phyloP scores from a whole-genome alignment of 768 basidiomycete species.

The Russula dissimulans region DNA sequence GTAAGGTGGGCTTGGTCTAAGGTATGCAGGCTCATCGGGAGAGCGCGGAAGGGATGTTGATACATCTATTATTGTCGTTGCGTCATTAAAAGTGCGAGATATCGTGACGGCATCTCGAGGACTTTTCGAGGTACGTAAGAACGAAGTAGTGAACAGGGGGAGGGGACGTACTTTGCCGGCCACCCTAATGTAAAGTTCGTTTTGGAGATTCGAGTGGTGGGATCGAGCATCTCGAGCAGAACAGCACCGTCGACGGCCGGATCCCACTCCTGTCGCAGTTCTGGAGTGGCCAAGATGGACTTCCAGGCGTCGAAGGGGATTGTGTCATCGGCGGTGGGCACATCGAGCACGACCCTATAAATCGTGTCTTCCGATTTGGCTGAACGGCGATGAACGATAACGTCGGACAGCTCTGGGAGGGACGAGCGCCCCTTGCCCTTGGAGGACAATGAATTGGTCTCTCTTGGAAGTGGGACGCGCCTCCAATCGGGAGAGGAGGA shows the following conservation, averaged over 20 bases:
- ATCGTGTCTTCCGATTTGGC: conserved; percentile 66
- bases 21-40: conserved; percentile 80
- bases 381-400: conserved; percentile 66
- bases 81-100: conserved; percentile 73
- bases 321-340: conserved; percentile 48
- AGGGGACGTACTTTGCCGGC: conserved; percentile 79
- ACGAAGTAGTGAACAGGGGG: neutral
- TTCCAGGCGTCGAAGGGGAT: conserved; percentile 70
- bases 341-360: conserved; percentile 75
- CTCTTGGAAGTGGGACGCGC: conserved; percentile 46
- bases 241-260: conserved; percentile 82
- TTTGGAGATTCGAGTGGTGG: conserved; percentile 74
- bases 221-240: conserved; percentile 80
- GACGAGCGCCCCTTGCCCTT: conserved; percentile 56
- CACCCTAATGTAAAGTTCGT: conserved; percentile 91
- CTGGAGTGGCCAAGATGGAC: conserved; percentile 73
- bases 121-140: conserved; percentile 31
- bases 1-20: conserved; percentile 85
- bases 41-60: conserved; percentile 92
- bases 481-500: conserved; percentile 71
- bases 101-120: conserved; percentile 94
- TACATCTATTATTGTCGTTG: conserved; percentile 78
- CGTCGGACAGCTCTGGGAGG: conserved; percentile 57
- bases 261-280: conserved; percentile 87
- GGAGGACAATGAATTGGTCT: conserved; percentile 33